Evolutionary conservation across 768 basidiomycete genomes (phyloP).

Genomic region (Tylopilus plumbeoviolaceoides): DNA sequence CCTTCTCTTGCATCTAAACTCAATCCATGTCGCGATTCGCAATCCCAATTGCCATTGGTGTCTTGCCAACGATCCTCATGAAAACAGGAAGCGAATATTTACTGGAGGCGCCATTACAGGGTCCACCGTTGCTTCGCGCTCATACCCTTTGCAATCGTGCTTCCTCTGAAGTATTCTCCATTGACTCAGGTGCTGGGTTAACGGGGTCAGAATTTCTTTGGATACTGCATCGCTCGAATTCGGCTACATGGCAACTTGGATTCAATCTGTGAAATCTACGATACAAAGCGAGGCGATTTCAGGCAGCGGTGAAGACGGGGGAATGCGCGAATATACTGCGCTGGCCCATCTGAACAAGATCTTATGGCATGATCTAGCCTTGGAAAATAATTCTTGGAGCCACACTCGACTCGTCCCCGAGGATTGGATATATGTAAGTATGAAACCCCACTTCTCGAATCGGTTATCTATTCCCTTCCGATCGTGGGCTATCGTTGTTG

Average conservation of each 20-base stretch:
- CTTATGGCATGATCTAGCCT: too few species aligned
- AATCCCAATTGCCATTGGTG: background rate
- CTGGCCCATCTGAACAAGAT: too few species aligned
- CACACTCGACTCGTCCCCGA: too few species aligned
- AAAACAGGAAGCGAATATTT: constrained; percentile 3
- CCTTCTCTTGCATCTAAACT: background rate
- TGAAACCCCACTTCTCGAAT: too few species aligned
- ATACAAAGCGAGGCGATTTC: background rate
- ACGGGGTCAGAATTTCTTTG: background rate
- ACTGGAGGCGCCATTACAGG: background rate
- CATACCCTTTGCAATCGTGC: background rate
- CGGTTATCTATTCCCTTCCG: too few species aligned
- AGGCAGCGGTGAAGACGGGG: background rate
- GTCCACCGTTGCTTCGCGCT: background rate
- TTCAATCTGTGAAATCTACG: background rate
- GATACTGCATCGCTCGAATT: too few species aligned
- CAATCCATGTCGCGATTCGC: background rate
- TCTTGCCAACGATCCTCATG: constrained; percentile 5
- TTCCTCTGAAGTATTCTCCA: background rate
- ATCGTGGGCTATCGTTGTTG: too few species aligned
- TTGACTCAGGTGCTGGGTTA: background rate
- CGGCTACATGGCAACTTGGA: too few species aligned
- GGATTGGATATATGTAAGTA: too few species aligned
- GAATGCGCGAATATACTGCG: background rate
- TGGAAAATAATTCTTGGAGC: too few species aligned